Evolutionary conservation across 2,329 filamentous ascomycete genomes (phyloP).

Genomic region (Aureobasidium sp.): DNA sequence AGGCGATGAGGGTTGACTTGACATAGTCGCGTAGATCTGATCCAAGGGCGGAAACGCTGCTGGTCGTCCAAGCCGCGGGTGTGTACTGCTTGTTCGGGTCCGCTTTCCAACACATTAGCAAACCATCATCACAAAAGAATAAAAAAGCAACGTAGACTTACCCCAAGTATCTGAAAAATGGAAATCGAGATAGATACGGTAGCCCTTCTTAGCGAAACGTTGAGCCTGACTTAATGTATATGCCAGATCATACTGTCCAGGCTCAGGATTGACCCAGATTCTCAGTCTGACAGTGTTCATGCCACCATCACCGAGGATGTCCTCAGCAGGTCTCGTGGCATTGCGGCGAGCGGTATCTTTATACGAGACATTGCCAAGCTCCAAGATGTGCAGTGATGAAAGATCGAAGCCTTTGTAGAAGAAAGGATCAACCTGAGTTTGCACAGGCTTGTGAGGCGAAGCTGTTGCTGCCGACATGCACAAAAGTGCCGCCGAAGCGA

Average conservation of each 20-base stretch:
- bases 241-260: constrained; percentile 27
- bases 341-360: constrained; percentile 4
- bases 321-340: constrained; percentile 21
- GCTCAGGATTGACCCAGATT: constrained; percentile 27
- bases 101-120: constrained; percentile 21
- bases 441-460: not conserved
- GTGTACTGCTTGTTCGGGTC: constrained; percentile 32
- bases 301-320: constrained; percentile 27
- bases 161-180: constrained; percentile 23
- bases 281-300: constrained; percentile 29
- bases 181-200: constrained; percentile 34
- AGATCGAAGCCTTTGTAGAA: constrained; percentile 18
- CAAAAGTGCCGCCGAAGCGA: not conserved
- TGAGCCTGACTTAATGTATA: constrained; percentile 31
- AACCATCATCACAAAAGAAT: not conserved
- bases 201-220: constrained; percentile 31
- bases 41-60: constrained; percentile 25
- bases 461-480: not conserved
- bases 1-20: constrained; percentile 33
- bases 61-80: constrained; percentile 32
- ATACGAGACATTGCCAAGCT: constrained; percentile 12
- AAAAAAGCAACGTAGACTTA: not conserved
- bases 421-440: not conserved
- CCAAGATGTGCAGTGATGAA: constrained; percentile 15
- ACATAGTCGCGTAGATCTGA: constrained; percentile 31